These are phyloP conservation scores for Crinitomyces ghanaensis DNA, from an alignment of 805 yeast genomes.

Conservation along the genomic window DNA sequence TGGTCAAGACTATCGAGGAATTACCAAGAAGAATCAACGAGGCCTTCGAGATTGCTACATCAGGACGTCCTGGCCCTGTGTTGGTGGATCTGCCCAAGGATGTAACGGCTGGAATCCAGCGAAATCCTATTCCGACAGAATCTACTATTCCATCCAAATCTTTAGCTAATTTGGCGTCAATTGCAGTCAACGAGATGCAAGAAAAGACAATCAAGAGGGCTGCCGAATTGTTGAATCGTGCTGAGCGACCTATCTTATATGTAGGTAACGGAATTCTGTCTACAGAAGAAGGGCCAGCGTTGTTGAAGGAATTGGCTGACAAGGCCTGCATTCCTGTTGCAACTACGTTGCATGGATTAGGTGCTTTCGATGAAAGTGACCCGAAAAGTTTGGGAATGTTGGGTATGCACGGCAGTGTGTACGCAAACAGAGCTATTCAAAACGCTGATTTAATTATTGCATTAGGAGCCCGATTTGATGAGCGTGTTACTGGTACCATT, in stretches of 20 bases:
- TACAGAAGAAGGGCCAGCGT: constrained; percentile 65
- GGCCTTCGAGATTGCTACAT: constrained; percentile 92
- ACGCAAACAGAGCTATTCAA: constrained; percentile 92
- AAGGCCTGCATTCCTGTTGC: constrained; percentile 93
- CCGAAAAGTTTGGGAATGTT: constrained; percentile 88
- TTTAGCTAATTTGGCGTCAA: constrained; percentile 55
- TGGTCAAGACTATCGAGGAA: constrained; percentile 93
- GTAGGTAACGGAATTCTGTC: constrained; percentile 88
- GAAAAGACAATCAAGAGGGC: constrained; percentile 62
- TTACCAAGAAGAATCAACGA: constrained; percentile 92
- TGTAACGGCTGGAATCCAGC: constrained; percentile 85
- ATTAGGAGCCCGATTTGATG: constrained; percentile 95
- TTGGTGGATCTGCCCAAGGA: constrained; percentile 96
- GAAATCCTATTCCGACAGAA: constrained; percentile 80
- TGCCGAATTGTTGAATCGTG: constrained; percentile 65
- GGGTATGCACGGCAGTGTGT: constrained; percentile 97
- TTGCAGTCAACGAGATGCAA: constrained; percentile 64
- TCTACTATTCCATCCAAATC: constrained; percentile 55
- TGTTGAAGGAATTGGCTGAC: constrained; percentile 74
- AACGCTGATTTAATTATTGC: constrained; percentile 88
- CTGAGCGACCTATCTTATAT: constrained; percentile 80
- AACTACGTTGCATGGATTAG: constrained; percentile 87
- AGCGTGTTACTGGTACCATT: constrained; percentile 87
- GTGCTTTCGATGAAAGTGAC: constrained; percentile 88
- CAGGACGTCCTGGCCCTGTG: constrained; percentile 98